Base-by-base conservation (phyloP, 306 rosid genomes). In the Acmispon strigosus region DNA sequence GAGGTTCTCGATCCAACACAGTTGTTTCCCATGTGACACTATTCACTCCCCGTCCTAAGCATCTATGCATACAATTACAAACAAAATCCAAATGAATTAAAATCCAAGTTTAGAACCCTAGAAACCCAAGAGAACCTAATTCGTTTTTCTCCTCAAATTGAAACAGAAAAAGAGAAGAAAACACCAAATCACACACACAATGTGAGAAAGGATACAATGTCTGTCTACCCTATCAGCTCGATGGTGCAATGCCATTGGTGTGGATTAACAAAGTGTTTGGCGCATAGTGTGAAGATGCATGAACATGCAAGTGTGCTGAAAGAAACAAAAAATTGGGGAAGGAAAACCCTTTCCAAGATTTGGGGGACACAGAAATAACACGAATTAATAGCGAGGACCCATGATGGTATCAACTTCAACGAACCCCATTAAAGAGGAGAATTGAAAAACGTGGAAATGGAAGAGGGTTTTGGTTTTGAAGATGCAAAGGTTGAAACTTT, bases 11-110 rank as follows among this genome's bases (percentile, higher is more conserved):
- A 64, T 57, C 90, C 86, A 51, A 90, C 81, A 41, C 98, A 89
- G 64, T 76, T 86, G 82, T 94, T 90, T 58, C 98, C 98, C 97
- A 94, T 94, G 80, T 81, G 75, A 70, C 77, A 57, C 70, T 75
- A 44, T 19, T 58, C 12, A 52, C 75, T 55, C 42, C 73, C 39
- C 62, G 11, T 73, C 24, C 29, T 41, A 50, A 63, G 22, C 80
- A 70, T 78, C 82, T 70, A 50, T 42, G 20, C 18, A 51, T 16
- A 44, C 44, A 56, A 29, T n/a, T n/a, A n/a, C 20, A 56, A 74
- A 22, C 8, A 47, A 47, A 1, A 70, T 34, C 66, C 54, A 34
- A 50, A 18, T 63, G 18, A 51, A 8, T 17, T 20, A 13, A 0
- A 48, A 27, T 27, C 1, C 5, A 27, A 27, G 37, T 32, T 5